Evolutionary conservation across 306 rosid species (phyloP), one percentile per base, ranked within the genome.

Genomic region (Prunus fruticosa): DNA sequence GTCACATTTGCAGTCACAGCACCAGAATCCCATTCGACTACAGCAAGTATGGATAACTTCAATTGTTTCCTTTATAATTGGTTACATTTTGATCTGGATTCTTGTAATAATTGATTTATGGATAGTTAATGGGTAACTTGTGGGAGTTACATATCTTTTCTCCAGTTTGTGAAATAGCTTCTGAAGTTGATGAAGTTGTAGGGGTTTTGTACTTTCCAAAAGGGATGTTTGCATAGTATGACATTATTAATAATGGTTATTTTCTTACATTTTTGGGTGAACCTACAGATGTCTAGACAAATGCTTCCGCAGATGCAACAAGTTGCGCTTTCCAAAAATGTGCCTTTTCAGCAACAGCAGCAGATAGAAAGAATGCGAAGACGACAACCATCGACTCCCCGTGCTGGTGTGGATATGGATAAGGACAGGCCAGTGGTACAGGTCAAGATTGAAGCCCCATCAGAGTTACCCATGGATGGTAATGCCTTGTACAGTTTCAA

Each of bases 401-500:
- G 93, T 25, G 76, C 93, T 43, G 84, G 68, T 47, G 79, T 82
- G 93, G 98, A 94, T 54, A 69, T 76, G 58, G 93, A 86, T 32
- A 89, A 91, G 82, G 97, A 92, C 54, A 86, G 91, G 81, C 96
- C 97, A 27, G 13, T 90, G 83, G 91, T 92, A 74, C 96, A 92
- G 87, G 98, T 95, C 78, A 95, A 95, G 84, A 20, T 92, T 77
- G 98, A 95, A 83, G 83, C 83, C 58, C 79, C 84, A 53, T 57
- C 97, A 76, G 97, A 95, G 51, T 56, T 88, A 45, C 87, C 96
- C 19, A 27, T 82, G 77, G 98, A 95, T 71, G 30, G 79, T 51
- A 88, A 80, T 75, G 56, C 91, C 81, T 90, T 85, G 77, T 84
- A 81, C 84, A 28, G 77, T 71, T 80, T 86, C 32, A 87, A 93